Evolutionary conservation across 2,329 filamentous ascomycete genomes (phyloP).

Genomic region (Rhinocladiella similis): DNA sequence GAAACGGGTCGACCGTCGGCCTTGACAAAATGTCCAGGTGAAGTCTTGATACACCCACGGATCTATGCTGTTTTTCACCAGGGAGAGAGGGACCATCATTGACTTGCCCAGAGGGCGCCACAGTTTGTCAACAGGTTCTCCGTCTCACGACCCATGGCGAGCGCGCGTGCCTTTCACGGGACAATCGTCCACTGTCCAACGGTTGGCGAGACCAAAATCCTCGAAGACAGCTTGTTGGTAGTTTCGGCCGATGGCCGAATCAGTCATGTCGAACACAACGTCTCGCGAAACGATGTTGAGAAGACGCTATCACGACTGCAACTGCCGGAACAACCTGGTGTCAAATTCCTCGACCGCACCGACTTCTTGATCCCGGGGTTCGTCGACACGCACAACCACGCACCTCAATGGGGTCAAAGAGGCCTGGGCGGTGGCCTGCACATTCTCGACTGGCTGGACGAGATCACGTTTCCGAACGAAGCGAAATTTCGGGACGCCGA

Average conservation of each 20-base stretch:
- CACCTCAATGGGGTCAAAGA: conserved; percentile 55
- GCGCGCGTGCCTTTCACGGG: conserved; percentile 37
- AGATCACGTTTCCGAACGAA: conserved; percentile 66
- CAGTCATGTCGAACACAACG: conserved; percentile 30
- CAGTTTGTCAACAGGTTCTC: no score
- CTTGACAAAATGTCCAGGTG: no score
- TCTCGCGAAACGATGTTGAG: conserved; percentile 30
- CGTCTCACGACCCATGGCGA: not conserved
- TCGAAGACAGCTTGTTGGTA: conserved; percentile 36
- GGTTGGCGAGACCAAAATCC: conserved; percentile 32
- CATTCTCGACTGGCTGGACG: conserved; percentile 60
- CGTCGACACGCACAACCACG: conserved; percentile 69
- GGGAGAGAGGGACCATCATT: no score
- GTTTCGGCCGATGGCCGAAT: conserved; percentile 35
- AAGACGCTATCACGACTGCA: conserved; percentile 31
- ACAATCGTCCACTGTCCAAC: conserved; percentile 36
- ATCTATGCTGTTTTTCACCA: no score
- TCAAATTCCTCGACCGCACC: conserved; percentile 18
- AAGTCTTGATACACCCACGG: no score
- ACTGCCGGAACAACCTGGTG: conserved; percentile 32
- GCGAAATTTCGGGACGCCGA: conserved; percentile 56
- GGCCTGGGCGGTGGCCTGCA: conserved; percentile 43
- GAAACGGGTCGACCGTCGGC: no score
- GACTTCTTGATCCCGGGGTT: conserved; percentile 61
- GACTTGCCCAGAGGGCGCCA: no score